A percentile compares a stretch with the other conserved stretches of the same genome.
These are phyloP conservation scores for Verticillium alfalfae DNA, from an alignment of 2,329 filamentous ascomycete genomes.

Conservation along the genomic window DNA sequence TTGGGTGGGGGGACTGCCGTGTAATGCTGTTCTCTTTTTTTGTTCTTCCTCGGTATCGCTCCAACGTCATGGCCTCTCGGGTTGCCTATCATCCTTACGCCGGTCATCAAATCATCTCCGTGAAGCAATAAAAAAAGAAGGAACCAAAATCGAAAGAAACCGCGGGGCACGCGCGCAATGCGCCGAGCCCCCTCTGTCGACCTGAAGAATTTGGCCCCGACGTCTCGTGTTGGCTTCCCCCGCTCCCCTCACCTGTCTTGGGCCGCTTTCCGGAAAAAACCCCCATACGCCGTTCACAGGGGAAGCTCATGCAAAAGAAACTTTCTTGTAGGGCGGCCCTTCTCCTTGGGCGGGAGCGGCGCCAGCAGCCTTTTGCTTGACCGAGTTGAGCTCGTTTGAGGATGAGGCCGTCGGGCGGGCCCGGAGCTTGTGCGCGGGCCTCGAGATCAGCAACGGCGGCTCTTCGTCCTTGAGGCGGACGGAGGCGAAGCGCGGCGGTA, in stretches of 20 bases:
- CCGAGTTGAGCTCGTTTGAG: slow-evolving; percentile 64
- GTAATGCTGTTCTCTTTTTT: not conserved
- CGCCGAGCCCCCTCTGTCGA: not conserved
- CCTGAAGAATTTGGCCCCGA: no score
- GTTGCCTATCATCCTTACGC: not conserved
- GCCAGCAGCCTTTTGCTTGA: slow-evolving; percentile 72
- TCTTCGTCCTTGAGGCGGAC: slow-evolving; percentile 81
- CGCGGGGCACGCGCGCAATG: no score
- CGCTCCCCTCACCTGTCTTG: no score
- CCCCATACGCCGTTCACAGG: no score
- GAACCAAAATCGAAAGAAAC: not conserved
- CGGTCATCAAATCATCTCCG: not conserved
- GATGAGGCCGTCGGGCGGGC: slow-evolving; percentile 70
- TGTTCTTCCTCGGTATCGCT: not conserved
- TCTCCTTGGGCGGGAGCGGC: slow-evolving; percentile 80
- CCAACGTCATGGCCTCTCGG: not conserved
- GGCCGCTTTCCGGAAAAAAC: no score
- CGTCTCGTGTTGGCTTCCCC: no score
- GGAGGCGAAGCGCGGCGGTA: slow-evolving; percentile 74
- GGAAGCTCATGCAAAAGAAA: slow-evolving; percentile 61
- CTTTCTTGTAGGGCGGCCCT: slow-evolving; percentile 81
- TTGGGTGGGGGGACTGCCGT: not conserved
- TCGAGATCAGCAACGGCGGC: slow-evolving; percentile 69
- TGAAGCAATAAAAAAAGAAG: not conserved
- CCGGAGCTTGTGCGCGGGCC: slow-evolving; percentile 66